Percentiles rank a stretch among this genome's conserved stretches.
phyloP scores from a whole-genome alignment of 1,284 basidiomycete genomes.

The Xanthoconium separans region DNA sequence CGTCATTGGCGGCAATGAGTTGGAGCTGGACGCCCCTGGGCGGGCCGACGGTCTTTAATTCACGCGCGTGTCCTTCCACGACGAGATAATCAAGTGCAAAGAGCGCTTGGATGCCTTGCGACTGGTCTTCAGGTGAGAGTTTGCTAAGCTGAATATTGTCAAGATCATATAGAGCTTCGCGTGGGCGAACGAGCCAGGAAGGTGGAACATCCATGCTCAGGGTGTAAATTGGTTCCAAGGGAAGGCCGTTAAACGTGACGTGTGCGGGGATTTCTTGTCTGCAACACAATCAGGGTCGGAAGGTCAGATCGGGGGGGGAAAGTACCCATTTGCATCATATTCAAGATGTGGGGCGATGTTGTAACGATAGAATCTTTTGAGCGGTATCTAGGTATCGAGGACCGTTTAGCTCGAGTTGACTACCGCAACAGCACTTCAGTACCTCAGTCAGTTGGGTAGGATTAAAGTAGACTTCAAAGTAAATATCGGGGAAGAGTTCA shows the following conservation, averaged over 20 bases:
- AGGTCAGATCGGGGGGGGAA: neutral
- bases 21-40: constrained; percentile 88
- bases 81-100: constrained; percentile 92
- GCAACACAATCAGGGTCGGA: neutral
- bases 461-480: constrained; percentile 75
- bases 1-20: constrained; percentile 47
- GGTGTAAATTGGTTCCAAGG: constrained; percentile 82
- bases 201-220: constrained; percentile 87
- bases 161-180: constrained; percentile 87
- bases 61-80: constrained; percentile 91
- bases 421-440: constrained; percentile 10
- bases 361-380: constrained; percentile 94
- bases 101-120: constrained; percentile 66
- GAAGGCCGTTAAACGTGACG: constrained; percentile 53
- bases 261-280: constrained; percentile 56
- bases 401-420: neutral
- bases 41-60: constrained; percentile 58
- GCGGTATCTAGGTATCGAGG: constrained; percentile 59
- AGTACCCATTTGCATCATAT: constrained; percentile 75
- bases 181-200: constrained; percentile 91
- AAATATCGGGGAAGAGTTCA: constrained; percentile 58
- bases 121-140: constrained; percentile 55
- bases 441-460: constrained; percentile 71
- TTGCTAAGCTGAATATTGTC: constrained; percentile 90
- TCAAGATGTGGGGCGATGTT: constrained; percentile 56